phyloP scores from a whole-genome alignment of 2,329 filamentous ascomycete species.

The Fusarium sp. region DNA sequence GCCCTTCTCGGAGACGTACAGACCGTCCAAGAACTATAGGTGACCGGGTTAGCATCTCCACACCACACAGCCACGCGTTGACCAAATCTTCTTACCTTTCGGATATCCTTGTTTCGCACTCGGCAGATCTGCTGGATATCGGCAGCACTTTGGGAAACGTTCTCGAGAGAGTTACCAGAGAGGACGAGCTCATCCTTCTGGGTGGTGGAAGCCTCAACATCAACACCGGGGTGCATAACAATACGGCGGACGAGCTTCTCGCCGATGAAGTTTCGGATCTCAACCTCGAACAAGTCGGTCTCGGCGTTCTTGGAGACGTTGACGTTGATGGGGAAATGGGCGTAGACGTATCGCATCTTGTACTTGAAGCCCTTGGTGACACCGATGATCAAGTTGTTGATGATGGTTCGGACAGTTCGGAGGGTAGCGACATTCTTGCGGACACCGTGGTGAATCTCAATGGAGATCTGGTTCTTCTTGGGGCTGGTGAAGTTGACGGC shows the following conservation, averaged over 20 bases:
- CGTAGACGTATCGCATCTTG: slow-evolving; percentile 99
- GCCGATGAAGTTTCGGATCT: slow-evolving; percentile 99
- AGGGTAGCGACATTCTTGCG: slow-evolving; percentile 98
- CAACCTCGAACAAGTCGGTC: slow-evolving; percentile 87
- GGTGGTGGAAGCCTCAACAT: slow-evolving; percentile 88
- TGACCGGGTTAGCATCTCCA: slow-evolving; percentile 39
- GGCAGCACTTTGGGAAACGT: slow-evolving; percentile 96
- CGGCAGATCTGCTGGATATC: slow-evolving; percentile 99
- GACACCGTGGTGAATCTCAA: slow-evolving; percentile 98
- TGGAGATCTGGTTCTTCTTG: slow-evolving; percentile 87
- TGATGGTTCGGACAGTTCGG: slow-evolving; percentile 96
- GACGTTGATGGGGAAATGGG: slow-evolving; percentile 99
- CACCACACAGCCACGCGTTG: neutral
- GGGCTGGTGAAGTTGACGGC: slow-evolving; percentile 94
- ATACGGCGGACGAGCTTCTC: slow-evolving; percentile 99
- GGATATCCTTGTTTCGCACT: slow-evolving; percentile 99
- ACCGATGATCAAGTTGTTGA: slow-evolving; percentile 98
- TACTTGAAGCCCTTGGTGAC: slow-evolving; percentile 99
- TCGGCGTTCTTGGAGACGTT: slow-evolving; percentile 97
- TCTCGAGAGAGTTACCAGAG: slow-evolving; percentile 93
- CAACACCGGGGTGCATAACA: slow-evolving; percentile 88
- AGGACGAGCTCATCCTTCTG: slow-evolving; percentile 98
- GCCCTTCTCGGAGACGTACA: slow-evolving; percentile 99
- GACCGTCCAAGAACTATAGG: slow-evolving; percentile 94
- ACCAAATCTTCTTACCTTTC: slow-evolving; percentile 74